Base-by-base conservation (phyloP, 2,329 filamentous ascomycete genomes). In the Fusarium sp. region DNA sequence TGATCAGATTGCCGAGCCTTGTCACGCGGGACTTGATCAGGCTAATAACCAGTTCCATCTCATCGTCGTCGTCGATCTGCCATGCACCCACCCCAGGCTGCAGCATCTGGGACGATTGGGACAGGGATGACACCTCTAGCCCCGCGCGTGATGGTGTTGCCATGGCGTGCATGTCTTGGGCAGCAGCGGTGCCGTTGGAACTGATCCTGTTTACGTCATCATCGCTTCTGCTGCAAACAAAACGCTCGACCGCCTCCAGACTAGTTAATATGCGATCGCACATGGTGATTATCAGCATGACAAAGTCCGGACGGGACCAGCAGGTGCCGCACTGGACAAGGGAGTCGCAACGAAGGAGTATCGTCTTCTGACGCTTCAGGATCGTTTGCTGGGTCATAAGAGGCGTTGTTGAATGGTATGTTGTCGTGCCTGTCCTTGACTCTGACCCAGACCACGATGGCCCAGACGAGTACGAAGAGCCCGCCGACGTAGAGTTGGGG, bases 251-350 rank as follows among this genome's bases (percentile, higher is more conserved):
- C 3, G 46, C 46, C 28, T 32, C 46, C 21, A 49, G 2, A 10
- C 46, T 49, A 0, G 46, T 49, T 3, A 49, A 9, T 32, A 49
- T 49, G 28, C 46, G 46, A 49, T 49, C 46, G 0, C 46, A 49
- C 46, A 49, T 49, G 6, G 28, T 49, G 15, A n/a, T 32, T n/a
- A 49, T 9, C n/a, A 49, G 46, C 46, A 49, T 49, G 15, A 49
- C 28, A 18, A 49, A 49, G 13, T 49, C 46, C 2, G 46, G 46
- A 4, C 46, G 46, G 0, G 46, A 18, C 46, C 46, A 49, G 7
- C 46, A 49, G 10, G 0, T 12, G 0, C 28, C 2, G 15, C 46
- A 49, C 1, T 9, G 2, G 1, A 49, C 10, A 30, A 49, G 28
- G 1, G 46, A 32, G 5, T 49, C 28, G 4, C 46, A 49, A 6